phyloP scores from a whole-genome alignment of 208 protist genomes.

The Phytomonas serpens region DNA sequence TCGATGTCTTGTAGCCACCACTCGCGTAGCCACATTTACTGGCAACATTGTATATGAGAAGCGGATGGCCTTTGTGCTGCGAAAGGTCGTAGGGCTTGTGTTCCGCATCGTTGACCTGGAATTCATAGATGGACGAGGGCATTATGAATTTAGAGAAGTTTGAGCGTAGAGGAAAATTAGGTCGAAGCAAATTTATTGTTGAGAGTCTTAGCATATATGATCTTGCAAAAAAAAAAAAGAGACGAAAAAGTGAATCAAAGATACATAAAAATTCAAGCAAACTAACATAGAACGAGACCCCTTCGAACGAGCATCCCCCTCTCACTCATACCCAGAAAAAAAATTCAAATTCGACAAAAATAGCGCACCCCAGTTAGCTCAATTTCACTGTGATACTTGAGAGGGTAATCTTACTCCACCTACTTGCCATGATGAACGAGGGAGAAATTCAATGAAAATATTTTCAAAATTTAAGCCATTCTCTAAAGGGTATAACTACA shows the following conservation, averaged over 20 bases:
- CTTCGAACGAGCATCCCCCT: neutral
- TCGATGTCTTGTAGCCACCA: constrained; percentile 66
- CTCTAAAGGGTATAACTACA: neutral
- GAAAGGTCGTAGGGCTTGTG: constrained; percentile 77
- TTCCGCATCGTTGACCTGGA: constrained; percentile 50
- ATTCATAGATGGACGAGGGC: constrained; percentile 73
- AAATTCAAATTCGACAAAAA: constrained; percentile 3
- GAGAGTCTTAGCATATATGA: neutral
- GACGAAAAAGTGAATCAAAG: constrained; percentile 11
- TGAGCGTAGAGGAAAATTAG: neutral
- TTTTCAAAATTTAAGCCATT: neutral
- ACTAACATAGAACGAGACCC: constrained; percentile 3
- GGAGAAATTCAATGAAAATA: neutral
- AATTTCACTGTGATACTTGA: neutral
- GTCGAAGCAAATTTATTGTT: constrained; percentile 3
- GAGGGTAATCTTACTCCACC: neutral
- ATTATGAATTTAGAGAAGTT: neutral
- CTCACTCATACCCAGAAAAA: neutral
- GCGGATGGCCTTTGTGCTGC: constrained; percentile 82
- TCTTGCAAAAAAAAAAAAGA: neutral
- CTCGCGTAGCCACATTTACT: constrained; percentile 88
- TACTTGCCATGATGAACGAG: neutral
- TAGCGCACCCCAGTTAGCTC: neutral
- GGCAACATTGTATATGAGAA: constrained; percentile 91
- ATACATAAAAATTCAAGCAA: constrained; percentile 5